Conservation (phyloP, 2,329 filamentous ascomycete genomes). For the Cryphonectria nitschkei region DNA sequence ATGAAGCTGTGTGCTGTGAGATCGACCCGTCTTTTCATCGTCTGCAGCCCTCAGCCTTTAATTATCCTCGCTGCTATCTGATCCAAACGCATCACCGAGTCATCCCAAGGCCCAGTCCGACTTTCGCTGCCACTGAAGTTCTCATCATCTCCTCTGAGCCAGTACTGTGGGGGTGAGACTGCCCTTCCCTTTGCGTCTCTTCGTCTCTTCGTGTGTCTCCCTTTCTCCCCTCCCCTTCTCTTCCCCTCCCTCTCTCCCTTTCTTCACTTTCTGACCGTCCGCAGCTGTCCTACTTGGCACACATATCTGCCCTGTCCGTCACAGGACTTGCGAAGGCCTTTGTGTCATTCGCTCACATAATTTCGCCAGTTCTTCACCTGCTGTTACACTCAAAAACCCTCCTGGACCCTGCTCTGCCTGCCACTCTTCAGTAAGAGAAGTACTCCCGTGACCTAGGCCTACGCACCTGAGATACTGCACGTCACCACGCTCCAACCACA, state of each 20-base stretch:
- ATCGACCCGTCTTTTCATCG: neutral
- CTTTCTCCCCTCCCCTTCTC: neutral
- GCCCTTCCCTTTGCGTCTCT: neutral
- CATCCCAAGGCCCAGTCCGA: neutral
- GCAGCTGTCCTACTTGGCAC: neutral
- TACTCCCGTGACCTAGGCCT: neutral
- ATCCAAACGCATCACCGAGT: neutral
- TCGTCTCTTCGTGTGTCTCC: neutral
- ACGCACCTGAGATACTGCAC: neutral
- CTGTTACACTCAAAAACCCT: neutral
- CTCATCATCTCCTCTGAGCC: neutral
- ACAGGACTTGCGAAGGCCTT: neutral
- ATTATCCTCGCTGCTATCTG: neutral
- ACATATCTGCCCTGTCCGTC: neutral
- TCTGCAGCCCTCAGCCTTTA: constrained; percentile 1
- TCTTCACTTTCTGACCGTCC: neutral
- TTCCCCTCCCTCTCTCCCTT: neutral
- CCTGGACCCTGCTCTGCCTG: neutral
- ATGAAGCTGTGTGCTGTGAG: neutral
- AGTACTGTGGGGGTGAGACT: neutral
- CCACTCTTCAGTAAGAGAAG: neutral
- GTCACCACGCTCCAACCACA: neutral
- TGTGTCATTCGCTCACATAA: neutral
- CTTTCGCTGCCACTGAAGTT: neutral
- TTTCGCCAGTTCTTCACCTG: neutral